phyloP scores from a whole-genome alignment of 2,329 filamentous ascomycete genomes.

The Pseudogymnoascus sp. region DNA sequence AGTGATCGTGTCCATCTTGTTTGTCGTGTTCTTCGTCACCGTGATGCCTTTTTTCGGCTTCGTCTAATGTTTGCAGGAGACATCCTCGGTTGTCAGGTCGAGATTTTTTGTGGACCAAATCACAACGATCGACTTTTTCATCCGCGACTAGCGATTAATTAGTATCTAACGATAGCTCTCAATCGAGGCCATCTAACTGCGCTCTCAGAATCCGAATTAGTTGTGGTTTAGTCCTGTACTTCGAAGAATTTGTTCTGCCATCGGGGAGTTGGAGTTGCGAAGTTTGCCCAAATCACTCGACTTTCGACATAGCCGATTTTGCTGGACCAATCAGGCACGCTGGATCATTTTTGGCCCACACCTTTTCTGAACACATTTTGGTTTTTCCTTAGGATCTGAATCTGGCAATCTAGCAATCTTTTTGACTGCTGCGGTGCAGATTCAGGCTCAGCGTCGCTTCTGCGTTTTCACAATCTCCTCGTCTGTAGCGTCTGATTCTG shows the following conservation, averaged over 20 bases:
- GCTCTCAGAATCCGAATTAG: background rate
- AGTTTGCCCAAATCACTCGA: background rate
- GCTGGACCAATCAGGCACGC: slow-evolving; percentile 1
- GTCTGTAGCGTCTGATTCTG: slow-evolving; percentile 5
- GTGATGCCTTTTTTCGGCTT: background rate
- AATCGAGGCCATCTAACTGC: background rate
- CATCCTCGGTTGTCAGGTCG: background rate
- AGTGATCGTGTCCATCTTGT: slow-evolving; percentile 1
- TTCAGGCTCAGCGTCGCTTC: background rate
- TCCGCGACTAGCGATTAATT: background rate
- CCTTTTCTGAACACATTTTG: slow-evolving; percentile 7
- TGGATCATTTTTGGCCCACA: slow-evolving; percentile 4
- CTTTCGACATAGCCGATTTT: slow-evolving; percentile 3
- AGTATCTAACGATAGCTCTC: slow-evolving; percentile 1
- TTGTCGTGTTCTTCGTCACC: slow-evolving; percentile 4
- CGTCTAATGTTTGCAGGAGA: background rate
- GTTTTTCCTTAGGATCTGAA: background rate
- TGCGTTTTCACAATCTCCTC: background rate
- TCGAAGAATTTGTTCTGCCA: background rate
- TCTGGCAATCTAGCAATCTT: background rate
- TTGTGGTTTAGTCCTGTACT: slow-evolving; percentile 4
- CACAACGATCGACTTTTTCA: background rate
- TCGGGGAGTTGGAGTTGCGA: background rate
- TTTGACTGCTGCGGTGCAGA: background rate
- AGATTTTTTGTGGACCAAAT: background rate